Evolutionary conservation across 805 yeast species (phyloP), one percentile per base, ranked within the genome.

Genomic region (Barnettozyma californica): DNA sequence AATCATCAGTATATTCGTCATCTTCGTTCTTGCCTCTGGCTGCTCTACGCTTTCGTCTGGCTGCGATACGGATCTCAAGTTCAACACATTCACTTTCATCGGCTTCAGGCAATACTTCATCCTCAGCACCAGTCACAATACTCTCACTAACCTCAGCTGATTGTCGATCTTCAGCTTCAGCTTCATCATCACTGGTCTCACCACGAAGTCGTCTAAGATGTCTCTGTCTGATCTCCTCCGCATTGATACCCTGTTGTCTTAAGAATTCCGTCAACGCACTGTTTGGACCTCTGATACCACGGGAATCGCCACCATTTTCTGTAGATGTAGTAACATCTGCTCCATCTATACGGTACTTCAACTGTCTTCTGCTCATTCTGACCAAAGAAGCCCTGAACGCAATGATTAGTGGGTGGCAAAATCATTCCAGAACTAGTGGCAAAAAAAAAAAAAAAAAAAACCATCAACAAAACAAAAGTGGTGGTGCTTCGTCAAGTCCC

Each of bases 181-280:
- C 60, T 54, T 18, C 64, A 58, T n/a, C 63, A 3, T 43, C 59
- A 5, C 41, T 19, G 2, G 10, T 19, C 29, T 47, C 48, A 19
- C 31, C 54, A 3, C 50, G 53, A 10, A 36, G 59, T 13, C 63
- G 63, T 29, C 66, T 67, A 51, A 63, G 51, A 64, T 70, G 74
- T 49, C 74, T 62, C 44, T 69, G 68, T 60, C 90, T 74, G 62
- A 89, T 89, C 38, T 80, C 81, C 49, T 82, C 89, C 1, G 96
- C 89, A 60, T 73, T 85, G 67, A 91, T 91, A 33, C 97, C 97
- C 65, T 90, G 95, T 48, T 85, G 88, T 44, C 90, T 73, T 51
- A 91, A 73, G 60, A 91, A 91, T 65, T 87, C 94, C 0, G 97
- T 91, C 55, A 91, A 71, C 0, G 97, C 97, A 56, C 95, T 84